Conservation (phyloP, 345 rosid species). For the Salix purpurea region DNA sequence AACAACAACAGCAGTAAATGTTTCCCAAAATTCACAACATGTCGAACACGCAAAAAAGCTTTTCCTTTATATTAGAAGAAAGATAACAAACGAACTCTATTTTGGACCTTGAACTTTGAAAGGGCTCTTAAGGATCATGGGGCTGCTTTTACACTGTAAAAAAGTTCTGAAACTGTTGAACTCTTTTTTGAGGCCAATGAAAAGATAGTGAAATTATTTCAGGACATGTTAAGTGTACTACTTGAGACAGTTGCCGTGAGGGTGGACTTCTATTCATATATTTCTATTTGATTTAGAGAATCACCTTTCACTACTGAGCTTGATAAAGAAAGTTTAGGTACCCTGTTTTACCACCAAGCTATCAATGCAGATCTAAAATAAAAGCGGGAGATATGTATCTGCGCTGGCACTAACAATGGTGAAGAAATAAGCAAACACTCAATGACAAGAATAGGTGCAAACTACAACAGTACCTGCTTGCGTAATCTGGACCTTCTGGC, state of each 20-base stretch:
- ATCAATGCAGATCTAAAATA: not conserved
- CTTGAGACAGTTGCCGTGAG: not conserved
- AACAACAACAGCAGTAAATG: not conserved
- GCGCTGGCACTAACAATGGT: not conserved
- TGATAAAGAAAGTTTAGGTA: not conserved
- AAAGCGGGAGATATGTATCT: not conserved
- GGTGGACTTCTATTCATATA: too few species aligned
- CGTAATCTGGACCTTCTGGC: constrained; percentile 96
- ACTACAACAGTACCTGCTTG: constrained; percentile 59
- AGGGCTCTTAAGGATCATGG: not conserved
- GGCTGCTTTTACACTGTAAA: not conserved
- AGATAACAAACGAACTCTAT: not conserved
- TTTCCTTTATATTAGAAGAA: not conserved
- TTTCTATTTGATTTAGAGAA: not conserved
- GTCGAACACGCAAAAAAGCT: not conserved
- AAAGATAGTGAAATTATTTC: not conserved
- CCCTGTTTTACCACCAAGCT: not conserved
- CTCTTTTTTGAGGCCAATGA: not conserved
- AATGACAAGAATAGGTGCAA: not conserved
- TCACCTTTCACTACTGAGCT: not conserved
- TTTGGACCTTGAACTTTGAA: not conserved
- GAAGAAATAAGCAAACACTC: not conserved
- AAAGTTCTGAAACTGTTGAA: not conserved
- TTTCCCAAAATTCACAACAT: not conserved
- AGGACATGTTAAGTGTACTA: not conserved